Percentiles rank a stretch among this genome's conserved stretches.
These are phyloP conservation scores for Botryotinia calthae DNA, from an alignment of 2,329 filamentous ascomycete species.

Conservation along the genomic window DNA sequence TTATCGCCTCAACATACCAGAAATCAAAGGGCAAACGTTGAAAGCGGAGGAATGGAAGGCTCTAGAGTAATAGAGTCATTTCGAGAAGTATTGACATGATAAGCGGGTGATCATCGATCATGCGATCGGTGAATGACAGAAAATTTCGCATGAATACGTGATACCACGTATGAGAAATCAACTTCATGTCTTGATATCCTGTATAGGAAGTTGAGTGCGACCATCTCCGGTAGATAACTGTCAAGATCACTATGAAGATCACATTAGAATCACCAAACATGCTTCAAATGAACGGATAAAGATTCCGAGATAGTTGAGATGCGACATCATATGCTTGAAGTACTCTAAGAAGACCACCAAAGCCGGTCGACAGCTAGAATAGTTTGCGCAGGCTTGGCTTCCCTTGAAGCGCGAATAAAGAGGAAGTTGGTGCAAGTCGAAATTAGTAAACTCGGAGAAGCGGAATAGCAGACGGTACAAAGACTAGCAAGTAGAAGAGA, in stretches of 20 bases:
- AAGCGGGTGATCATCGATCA: neutral
- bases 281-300: neutral
- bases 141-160: neutral
- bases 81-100: neutral
- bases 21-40: neutral
- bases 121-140: neutral
- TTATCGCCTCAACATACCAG: neutral
- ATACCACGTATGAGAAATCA: neutral
- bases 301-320: neutral
- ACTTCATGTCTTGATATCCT: neutral
- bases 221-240: neutral
- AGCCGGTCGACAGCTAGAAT: neutral
- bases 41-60: neutral
- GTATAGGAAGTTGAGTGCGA: neutral
- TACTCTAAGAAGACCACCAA: neutral
- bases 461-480: neutral
- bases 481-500: neutral
- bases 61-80: neutral
- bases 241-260: neutral
- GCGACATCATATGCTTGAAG: neutral
- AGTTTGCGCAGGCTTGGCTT: neutral
- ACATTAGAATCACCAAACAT: neutral
- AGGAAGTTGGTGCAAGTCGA: neutral
- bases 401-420: neutral
- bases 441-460: neutral